Evolutionary conservation across 2,329 filamentous ascomycete genomes (phyloP), one percentile per base, ranked within the genome.

Genomic region (Xylariaceae sp.): DNA sequence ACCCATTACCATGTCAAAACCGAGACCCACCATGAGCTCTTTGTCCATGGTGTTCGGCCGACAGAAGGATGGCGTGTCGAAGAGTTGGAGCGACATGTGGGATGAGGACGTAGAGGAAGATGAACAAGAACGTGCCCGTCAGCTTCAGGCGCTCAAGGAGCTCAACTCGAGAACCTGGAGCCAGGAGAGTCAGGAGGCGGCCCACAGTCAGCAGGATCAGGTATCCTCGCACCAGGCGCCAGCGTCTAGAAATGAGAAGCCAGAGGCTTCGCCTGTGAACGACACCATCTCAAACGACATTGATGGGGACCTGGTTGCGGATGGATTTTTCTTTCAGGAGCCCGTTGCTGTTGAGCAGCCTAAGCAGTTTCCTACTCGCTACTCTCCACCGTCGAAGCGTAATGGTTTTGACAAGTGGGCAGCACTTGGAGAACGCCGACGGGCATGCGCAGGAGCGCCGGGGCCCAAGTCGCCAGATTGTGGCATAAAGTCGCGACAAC

Each of bases 11-110:
- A 90, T 93, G 75, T 89, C 89, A 14, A 86, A 95, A 70, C 89
- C 91, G 0, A 84, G 84, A 64, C 81, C 85, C 60, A 82, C 84
- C 41, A 79, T 88, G 65, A 80, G 84, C 51, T 87, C 90, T 59
- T 88, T 93, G 81, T 87, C 90, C 3, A 84, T 89, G 70, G 85
- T 93, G 48, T 93, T 96, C 71, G 90, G 90, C 49, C 87, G 87
- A 69, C 86, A 89, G 71, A 84, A 86, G 60, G 89, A 93, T 44
- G 79, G 83, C 46, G 90, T 96, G 46, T 96, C 95, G 54, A 98
- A 98, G 88, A 98, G 95, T 80, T 99, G 95, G 95, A 96, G 93
- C 69, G 95, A 99, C 73, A 86, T 98, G 73, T 97, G 92, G 89
- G 93, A 98, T 56, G 93, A 98, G 73, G 93, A 98, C 51, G 78